Evolutionary conservation across 768 basidiomycete genomes (phyloP).

Genomic region (Aureoboletus auriporus): DNA sequence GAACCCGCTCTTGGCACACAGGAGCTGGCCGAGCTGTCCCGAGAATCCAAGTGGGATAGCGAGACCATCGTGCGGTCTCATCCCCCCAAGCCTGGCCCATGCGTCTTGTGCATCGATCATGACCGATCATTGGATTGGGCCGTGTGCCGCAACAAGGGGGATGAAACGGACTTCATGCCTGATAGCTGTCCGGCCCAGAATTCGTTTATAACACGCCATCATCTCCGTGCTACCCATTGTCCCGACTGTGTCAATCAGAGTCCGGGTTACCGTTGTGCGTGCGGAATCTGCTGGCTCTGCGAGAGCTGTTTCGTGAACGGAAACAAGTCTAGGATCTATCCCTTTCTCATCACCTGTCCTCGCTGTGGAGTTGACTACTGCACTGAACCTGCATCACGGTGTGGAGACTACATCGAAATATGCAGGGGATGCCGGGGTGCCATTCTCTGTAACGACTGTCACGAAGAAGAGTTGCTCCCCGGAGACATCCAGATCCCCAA

Average conservation of each 20-base stretch:
- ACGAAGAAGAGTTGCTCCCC: conserved; percentile 11
- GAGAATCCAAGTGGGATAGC: conserved; percentile 2
- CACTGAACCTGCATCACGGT: neutral
- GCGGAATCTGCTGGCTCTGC: conserved; percentile 3
- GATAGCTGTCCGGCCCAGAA: conserved; percentile 9
- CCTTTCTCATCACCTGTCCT: conserved; percentile 9
- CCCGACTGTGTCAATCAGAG: conserved; percentile 1
- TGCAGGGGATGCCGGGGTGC: conserved; percentile 10
- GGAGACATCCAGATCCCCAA: neutral
- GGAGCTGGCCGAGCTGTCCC: conserved; percentile 2
- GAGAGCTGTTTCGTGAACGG: neutral
- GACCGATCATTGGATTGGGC: neutral
- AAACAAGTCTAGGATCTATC: neutral
- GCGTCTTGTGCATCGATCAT: neutral
- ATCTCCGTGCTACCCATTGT: neutral
- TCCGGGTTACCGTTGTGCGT: conserved; percentile 1
- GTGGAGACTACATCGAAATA: neutral
- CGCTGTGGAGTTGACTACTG: conserved; percentile 12
- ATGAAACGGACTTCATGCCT: neutral
- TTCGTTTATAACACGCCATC: neutral
- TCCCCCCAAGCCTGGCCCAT: conserved; percentile 8
- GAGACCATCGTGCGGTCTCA: conserved; percentile 14
- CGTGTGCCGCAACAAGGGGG: neutral
- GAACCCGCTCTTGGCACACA: conserved; percentile 7
- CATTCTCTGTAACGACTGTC: conserved; percentile 4